Evolutionary conservation across 345 rosid species (phyloP), one percentile per base, ranked within the genome.

Genomic region (Nasturtium officinale): DNA sequence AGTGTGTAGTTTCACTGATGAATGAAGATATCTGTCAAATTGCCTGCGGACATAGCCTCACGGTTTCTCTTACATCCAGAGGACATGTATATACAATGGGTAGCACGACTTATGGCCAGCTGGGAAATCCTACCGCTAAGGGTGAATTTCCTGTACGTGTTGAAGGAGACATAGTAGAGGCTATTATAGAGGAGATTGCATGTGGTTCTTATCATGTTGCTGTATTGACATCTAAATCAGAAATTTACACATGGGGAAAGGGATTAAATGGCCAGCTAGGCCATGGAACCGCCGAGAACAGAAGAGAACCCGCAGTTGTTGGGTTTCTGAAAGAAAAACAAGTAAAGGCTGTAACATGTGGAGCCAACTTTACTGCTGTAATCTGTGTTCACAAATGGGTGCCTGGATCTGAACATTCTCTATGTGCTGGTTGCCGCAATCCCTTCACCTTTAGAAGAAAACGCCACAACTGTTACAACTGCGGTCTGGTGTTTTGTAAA

Each of bases 391-490:
- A 90, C 70, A 89, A 84, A 77, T 81, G 84, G 88, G 82, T 87
- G 65, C 73, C 89, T 29, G 82, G 85, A 65, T 81, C 84, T 63
- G 96, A 87, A 75, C 90, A 89, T 62, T 86, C 91, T 18, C 58
- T 83, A 13, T 93, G 97, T 80, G 86, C 88, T n/a, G 90, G 87
- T 66, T 93, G 98, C 42, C 97, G 76, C 16, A 87, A 89, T 75
- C 90, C 86, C 46, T 93, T 90, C 72, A 86, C 82, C 63, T 90
- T 93, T 57, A 83, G 89, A 82, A 89, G 97, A 83, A 93, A 93
- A 77, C 93, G 93, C 15, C 98, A 90, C 85, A 92, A 90, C 75
- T 92, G 98, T 82, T 92, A 92, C 79, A 92, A 92, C 64, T 92
- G 98, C 60, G 98, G 98, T 48, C 64, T 92, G 18, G 86, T 90